Base-by-base conservation (phyloP, 2,329 filamentous ascomycete genomes). In the Gaeumannomyces sp. region DNA sequence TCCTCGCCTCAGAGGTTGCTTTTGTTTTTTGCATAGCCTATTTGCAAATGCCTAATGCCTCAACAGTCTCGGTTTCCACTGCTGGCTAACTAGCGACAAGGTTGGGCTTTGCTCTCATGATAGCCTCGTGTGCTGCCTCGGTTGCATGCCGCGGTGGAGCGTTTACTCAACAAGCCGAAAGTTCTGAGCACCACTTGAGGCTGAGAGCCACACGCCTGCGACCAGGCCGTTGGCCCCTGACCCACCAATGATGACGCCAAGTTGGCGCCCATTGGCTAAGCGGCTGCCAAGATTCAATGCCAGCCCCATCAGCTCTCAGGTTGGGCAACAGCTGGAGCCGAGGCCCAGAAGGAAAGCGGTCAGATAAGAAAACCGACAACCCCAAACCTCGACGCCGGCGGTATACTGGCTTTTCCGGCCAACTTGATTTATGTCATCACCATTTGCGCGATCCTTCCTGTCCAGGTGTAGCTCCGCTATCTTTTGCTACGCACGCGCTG, bases 401-500 rank as follows among this genome's bases (percentile, higher is more conserved):
- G 7, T n/a, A 7, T 11, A 14, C 22, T 7, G 19, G 5, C 22
- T 53, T n/a, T n/a, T 53, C 45, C 22, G 22, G 4, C 45, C 22
- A 11, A n/a, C 2, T n/a, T 14, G 35, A 63, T 63, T 59, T n/a
- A 63, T 63, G 62, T 63, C 62, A 28, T 63, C 62, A n/a, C 62
- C 62, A n/a, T 28, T 63, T 45, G 33, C 59, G 22, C 35, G 62
- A 14, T 65, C 64, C 53, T 19, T 78, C 61, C 71, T 77, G 63
- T 72, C 76, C 59, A 78, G 77, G 77, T 81, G 80, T 71, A 77
- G 76, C 53, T 77, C 70, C 66, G 78, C 77, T 1, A 68, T 78
- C 65, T 67, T 79, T 68, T 81, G 79, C 70, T 70, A 77, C 66
- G 68, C 76, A 28, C 76, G 78, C 67, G 74, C 72, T 56, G 67